A percentile compares a stretch with the other conserved stretches of the same genome.
Evolutionary conservation across 768 basidiomycete species (phyloP).

Genomic region (Cystoderma amianthinum): DNA sequence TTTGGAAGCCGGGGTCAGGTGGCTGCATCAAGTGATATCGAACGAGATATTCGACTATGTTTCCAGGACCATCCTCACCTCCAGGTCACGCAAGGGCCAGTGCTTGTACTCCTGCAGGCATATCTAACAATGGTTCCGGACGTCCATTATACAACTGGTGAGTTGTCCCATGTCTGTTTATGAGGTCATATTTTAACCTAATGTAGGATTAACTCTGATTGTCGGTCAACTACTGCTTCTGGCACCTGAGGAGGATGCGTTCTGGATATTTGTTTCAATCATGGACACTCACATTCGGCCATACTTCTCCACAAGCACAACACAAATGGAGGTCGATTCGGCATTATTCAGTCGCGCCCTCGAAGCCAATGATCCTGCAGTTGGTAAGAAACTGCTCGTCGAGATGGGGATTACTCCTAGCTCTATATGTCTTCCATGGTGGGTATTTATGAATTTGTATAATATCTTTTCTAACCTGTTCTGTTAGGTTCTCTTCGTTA

Average conservation of each 20-base stretch:
- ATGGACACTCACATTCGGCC: conserved; percentile 82
- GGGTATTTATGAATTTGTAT: conserved; percentile 7
- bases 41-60: conserved; percentile 44
- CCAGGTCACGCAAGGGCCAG: conserved; percentile 46
- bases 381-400: conserved; percentile 63
- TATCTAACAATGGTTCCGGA: conserved; percentile 86
- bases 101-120: conserved; percentile 57
- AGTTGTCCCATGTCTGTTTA: conserved; percentile 9
- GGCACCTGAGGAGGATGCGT: conserved; percentile 83
- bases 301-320: conserved; percentile 56
- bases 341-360: conserved; percentile 63
- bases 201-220: conserved; percentile 58
- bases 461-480: conserved; percentile 1
- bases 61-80: conserved; percentile 57
- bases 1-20: conserved; percentile 51
- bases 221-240: conserved; percentile 67
- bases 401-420: conserved; percentile 55
- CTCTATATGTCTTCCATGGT: conserved; percentile 63
- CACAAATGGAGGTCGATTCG: conserved; percentile 73
- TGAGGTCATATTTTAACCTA: background rate
- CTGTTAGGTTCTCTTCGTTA: conserved; percentile 59
- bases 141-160: conserved; percentile 61
- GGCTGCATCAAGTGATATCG: conserved; percentile 43
- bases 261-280: conserved; percentile 84
- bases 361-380: conserved; percentile 49